Conservation (phyloP, 1,139 yeast genomes). For the Geotrichum europaeum region DNA sequence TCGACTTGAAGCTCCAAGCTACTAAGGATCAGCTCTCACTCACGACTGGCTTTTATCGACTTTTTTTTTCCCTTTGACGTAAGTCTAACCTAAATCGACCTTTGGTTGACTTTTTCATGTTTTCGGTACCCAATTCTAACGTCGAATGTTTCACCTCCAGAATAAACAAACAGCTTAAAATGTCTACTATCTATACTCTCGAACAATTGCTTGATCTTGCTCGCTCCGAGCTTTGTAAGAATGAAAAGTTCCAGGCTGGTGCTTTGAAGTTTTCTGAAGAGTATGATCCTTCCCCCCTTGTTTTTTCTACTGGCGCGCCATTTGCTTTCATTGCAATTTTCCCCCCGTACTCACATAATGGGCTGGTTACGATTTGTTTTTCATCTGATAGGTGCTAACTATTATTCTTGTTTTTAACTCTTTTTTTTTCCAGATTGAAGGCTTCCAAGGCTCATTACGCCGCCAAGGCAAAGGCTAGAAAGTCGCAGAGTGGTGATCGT, state of each 20-base stretch:
- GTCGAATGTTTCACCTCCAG: not conserved
- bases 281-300: conserved; percentile 1
- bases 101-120: not conserved
- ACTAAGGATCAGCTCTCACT: not conserved
- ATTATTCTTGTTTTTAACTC: not conserved
- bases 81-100: not conserved
- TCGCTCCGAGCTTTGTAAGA: conserved; percentile 8
- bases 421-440: not conserved
- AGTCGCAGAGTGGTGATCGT: conserved; percentile 8
- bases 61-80: not conserved
- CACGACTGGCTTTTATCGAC: not conserved
- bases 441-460: conserved; percentile 3
- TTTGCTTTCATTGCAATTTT: not conserved
- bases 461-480: not conserved
- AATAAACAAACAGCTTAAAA: not conserved
- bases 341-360: not conserved
- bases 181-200: conserved; percentile 10
- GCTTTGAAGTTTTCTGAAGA: conserved; percentile 12
- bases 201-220: conserved; percentile 11
- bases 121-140: not conserved
- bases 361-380: not conserved
- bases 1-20: not conserved
- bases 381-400: not conserved
- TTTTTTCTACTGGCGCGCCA: not conserved
- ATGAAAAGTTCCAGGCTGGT: conserved; percentile 3